Evolutionary conservation across 2,329 filamentous ascomycete genomes (phyloP).

Genomic region (Pseudocercospora pini-densiflorae): DNA sequence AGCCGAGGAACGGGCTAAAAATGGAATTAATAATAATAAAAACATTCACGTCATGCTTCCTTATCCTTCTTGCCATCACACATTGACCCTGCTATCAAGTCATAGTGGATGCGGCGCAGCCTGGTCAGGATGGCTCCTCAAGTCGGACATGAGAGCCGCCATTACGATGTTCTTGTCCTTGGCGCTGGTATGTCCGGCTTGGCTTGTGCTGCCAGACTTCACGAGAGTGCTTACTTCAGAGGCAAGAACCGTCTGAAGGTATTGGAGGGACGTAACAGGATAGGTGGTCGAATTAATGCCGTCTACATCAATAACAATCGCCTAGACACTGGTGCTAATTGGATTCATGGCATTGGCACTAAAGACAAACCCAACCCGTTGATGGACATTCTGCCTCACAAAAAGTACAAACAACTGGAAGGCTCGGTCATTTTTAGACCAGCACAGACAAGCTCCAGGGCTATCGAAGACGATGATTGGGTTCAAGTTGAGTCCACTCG

Average conservation of each 20-base stretch:
- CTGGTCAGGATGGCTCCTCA: constrained; percentile 12
- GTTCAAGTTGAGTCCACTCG: neutral
- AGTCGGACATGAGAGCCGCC: neutral
- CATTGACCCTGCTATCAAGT: neutral
- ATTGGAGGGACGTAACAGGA: constrained; percentile 31
- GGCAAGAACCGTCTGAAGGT: constrained; percentile 26
- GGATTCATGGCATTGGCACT: constrained; percentile 35
- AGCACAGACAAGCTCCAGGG: neutral
- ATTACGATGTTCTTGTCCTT: constrained; percentile 23
- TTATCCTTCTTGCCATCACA: neutral
- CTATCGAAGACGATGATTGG: neutral
- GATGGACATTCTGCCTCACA: constrained; percentile 31
- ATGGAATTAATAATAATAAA: neutral
- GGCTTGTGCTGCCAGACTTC: constrained; percentile 29
- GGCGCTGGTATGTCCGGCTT: constrained; percentile 35
- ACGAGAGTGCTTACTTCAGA: constrained; percentile 18
- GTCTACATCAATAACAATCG: constrained; percentile 30
- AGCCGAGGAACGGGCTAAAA: neutral
- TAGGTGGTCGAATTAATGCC: constrained; percentile 32
- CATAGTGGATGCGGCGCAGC: constrained; percentile 4
- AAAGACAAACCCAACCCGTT: constrained; percentile 31
- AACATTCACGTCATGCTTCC: neutral
- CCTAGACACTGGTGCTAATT: constrained; percentile 34
- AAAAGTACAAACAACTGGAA: constrained; percentile 21
- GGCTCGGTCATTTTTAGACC: constrained; percentile 27